These are phyloP conservation scores for Nemania serpens DNA, from an alignment of 2,329 filamentous ascomycete genomes.

Conservation along the genomic window DNA sequence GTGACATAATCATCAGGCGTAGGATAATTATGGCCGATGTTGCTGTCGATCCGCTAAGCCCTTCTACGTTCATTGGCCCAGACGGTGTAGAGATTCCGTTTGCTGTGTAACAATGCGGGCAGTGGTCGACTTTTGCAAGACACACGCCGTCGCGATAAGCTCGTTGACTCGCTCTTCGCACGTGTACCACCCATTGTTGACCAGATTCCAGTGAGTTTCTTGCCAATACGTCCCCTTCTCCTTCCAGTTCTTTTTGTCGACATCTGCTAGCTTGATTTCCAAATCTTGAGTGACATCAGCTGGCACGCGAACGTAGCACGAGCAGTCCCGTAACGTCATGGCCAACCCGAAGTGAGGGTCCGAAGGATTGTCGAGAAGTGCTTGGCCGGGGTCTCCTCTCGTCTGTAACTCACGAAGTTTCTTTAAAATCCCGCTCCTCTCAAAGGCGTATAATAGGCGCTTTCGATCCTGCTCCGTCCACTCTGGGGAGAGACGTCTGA, in stretches of 20 bases:
- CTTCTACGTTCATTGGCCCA: not conserved
- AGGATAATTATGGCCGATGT: not conserved
- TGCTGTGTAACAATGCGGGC: not conserved
- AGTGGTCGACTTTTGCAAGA: slow-evolving; percentile 28
- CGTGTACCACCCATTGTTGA: slow-evolving; percentile 70
- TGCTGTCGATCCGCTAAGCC: not conserved
- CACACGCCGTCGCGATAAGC: slow-evolving; percentile 39
- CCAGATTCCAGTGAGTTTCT: slow-evolving; percentile 63
- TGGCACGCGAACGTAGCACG: slow-evolving; percentile 69
- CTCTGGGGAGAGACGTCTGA: slow-evolving; percentile 46
- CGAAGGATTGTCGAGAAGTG: slow-evolving; percentile 47
- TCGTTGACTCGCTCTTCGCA: slow-evolving; percentile 31
- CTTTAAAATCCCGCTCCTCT: slow-evolving; percentile 45
- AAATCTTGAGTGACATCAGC: slow-evolving; percentile 41
- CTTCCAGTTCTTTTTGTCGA: slow-evolving; percentile 74
- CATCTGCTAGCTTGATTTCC: slow-evolving; percentile 70
- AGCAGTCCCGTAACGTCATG: slow-evolving; percentile 83
- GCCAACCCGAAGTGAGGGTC: slow-evolving; percentile 63
- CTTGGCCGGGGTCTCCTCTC: slow-evolving; percentile 49
- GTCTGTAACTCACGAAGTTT: slow-evolving; percentile 44
- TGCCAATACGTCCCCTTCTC: slow-evolving; percentile 74
- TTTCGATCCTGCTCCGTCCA: slow-evolving; percentile 39
- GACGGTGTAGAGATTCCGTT: not conserved
- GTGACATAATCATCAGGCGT: not conserved
- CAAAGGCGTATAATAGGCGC: slow-evolving; percentile 46